Evolutionary conservation across 139 green algal species (phyloP), one percentile per base, ranked within the genome.

Genomic region (Yamagishiella unicocca): DNA sequence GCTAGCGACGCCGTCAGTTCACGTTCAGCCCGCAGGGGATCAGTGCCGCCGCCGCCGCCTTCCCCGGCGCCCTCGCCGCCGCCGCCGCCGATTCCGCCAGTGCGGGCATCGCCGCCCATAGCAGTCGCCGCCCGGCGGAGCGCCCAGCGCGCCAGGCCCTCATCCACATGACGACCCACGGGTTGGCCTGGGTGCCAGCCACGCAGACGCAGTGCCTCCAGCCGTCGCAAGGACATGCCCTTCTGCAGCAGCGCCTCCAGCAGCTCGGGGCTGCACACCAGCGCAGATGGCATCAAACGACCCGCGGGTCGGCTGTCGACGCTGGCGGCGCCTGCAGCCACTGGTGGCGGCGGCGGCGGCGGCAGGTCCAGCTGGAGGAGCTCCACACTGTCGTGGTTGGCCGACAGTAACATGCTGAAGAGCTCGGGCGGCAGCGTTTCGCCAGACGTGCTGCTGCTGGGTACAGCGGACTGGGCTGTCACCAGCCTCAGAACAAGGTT

Each of bases 201-300:
- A 19, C 40, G 71, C 29, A 84, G 55, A 10, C 19, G 55, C 17
- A 84, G 38, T 37, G 29, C 77, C 55, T 84, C 14, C 38, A 84
- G 38, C 37, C 58, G 55, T 1, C 27, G 55, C 14, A 73, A 27
- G 29, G 77, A 84, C 77, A 84, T 73, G 77, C 55, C 77, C 27
- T 31, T 38, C 55, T 35, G 14, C 77, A 84, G 37, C 17, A 84
- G 77, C 8, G 3, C 27, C 77, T 29, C 37, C 25, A 84, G 38
- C 40, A 73, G 10, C 77, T 84, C 77, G 1, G 38, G 27, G 2
- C 33, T 42, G 55, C 55, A 55, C n/a, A 35, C 35, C 77, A 84
- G 37, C 25, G 29, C 40, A 12, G 53, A 17, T 7, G 77, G 77
- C 55, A 29, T 55, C 55, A 84, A 42, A n/a, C n/a, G 4, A 37